These are phyloP conservation scores for Venturia effusa DNA, from an alignment of 2,329 filamentous ascomycete genomes.

Conservation along the genomic window DNA sequence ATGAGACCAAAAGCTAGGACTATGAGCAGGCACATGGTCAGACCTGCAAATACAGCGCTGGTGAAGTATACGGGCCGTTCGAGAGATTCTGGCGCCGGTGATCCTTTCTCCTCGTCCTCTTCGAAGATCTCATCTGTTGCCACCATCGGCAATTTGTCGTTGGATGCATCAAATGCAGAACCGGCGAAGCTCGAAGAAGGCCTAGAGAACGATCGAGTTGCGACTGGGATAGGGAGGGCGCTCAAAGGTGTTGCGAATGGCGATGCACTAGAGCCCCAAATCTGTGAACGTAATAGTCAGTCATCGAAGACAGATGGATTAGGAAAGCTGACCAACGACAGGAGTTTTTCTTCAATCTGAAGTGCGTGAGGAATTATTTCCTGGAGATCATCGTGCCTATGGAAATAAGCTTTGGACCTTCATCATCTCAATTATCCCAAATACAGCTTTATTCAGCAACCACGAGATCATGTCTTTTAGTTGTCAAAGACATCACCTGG, in stretches of 20 bases:
- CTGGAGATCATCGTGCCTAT: conserved; percentile 31
- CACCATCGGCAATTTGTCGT: background rate
- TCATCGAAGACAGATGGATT: no score
- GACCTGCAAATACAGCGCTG: conserved; percentile 29
- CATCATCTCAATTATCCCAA: no score
- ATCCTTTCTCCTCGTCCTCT: conserved; percentile 15
- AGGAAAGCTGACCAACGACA: conserved; percentile 3
- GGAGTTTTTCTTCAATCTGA: conserved; percentile 14
- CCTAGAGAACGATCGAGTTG: conserved; percentile 10
- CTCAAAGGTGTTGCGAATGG: conserved; percentile 2
- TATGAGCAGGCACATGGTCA: conserved; percentile 28
- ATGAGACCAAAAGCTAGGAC: conserved; percentile 21
- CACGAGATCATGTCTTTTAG: no score
- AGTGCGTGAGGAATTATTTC: conserved; percentile 30
- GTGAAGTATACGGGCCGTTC: conserved; percentile 29
- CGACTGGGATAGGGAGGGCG: conserved; percentile 15
- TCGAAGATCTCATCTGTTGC: background rate
- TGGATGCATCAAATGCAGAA: background rate
- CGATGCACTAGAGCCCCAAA: conserved; percentile 9
- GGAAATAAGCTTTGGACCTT: background rate
- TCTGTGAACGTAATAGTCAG: background rate
- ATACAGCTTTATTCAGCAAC: no score
- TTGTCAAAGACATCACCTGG: no score
- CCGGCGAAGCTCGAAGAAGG: background rate
- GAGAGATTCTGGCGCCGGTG: conserved; percentile 27